phyloP scores from a whole-genome alignment of 176 grass and related monocot genomes.

The Oropetium thomaeum region DNA sequence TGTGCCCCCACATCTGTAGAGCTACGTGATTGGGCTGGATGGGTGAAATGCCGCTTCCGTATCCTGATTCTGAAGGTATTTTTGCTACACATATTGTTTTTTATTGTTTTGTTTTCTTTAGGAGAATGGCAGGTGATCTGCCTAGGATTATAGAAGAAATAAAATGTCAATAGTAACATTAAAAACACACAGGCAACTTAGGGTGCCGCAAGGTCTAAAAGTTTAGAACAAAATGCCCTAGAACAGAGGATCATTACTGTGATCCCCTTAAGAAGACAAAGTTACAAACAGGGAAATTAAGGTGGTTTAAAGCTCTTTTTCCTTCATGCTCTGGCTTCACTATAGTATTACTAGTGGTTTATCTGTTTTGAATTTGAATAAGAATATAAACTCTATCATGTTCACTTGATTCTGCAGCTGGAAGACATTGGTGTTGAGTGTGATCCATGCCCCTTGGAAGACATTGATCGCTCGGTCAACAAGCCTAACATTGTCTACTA shows the following conservation, averaged over 20 bases:
- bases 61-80: constrained; percentile 61
- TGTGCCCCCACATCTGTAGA: constrained; percentile 39
- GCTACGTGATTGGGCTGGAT: constrained; percentile 63
- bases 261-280: too few relatives aligned
- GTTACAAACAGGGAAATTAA: too few relatives aligned
- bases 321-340: not conserved
- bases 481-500: constrained; percentile 49
- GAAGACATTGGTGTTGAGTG: constrained; percentile 42
- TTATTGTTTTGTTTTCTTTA: too few relatives aligned
- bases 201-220: too few relatives aligned
- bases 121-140: too few relatives aligned
- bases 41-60: constrained; percentile 71
- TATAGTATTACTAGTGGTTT: not conserved
- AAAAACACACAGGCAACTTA: too few relatives aligned
- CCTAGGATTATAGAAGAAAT: too few relatives aligned
- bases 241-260: too few relatives aligned
- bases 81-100: not conserved
- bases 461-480: constrained; percentile 45
- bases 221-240: too few relatives aligned
- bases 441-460: constrained; percentile 49
- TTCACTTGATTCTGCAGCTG: constrained; percentile 36
- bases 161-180: too few relatives aligned
- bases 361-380: not conserved
- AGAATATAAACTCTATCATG: not conserved
- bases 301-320: too few relatives aligned